Conservation (phyloP, 2,329 filamentous ascomycete species). For the Fusarium sterilihyphosum region DNA sequence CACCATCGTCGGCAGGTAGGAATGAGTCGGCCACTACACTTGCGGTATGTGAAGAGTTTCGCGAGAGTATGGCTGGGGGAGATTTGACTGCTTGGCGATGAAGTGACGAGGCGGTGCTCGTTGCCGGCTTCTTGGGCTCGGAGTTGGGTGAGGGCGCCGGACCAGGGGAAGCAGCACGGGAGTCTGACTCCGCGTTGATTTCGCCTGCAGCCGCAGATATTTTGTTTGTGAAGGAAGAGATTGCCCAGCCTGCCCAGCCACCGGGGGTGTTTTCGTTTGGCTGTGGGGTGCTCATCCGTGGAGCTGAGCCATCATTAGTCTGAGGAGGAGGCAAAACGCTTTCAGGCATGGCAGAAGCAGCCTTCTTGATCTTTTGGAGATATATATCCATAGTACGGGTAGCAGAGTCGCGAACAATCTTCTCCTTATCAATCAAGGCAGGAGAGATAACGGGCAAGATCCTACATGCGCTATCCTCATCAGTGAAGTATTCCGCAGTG, state of each 20-base stretch:
- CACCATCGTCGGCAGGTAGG: slow-evolving; percentile 65
- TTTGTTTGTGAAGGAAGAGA: slow-evolving; percentile 98
- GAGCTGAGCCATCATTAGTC: slow-evolving; percentile 62
- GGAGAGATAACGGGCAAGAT: slow-evolving; percentile 88
- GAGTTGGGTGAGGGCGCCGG: slow-evolving; percentile 53
- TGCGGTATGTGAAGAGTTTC: slow-evolving; percentile 58
- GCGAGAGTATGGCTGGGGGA: slow-evolving; percentile 57
- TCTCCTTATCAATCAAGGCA: slow-evolving; percentile 92
- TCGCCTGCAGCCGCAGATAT: slow-evolving; percentile 85
- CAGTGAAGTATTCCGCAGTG: slow-evolving; percentile 85
- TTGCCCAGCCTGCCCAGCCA: slow-evolving; percentile 95
- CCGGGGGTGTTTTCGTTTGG: slow-evolving; percentile 59
- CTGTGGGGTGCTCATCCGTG: slow-evolving; percentile 84
- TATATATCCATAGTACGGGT: slow-evolving; percentile 90
- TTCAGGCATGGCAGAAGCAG: slow-evolving; percentile 81
- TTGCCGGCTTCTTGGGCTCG: slow-evolving; percentile 50
- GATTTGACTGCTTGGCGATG: slow-evolving; percentile 69
- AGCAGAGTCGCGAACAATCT: slow-evolving; percentile 90
- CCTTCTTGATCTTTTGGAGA: slow-evolving; percentile 82
- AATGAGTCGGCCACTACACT: slow-evolving; percentile 59
- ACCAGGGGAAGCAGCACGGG: slow-evolving; percentile 54
- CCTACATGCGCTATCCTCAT: slow-evolving; percentile 87
- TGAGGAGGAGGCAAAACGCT: slow-evolving; percentile 75
- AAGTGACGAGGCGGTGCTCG: slow-evolving; percentile 65
- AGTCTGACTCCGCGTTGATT: slow-evolving; percentile 71